Percentiles rank a stretch among this genome's conserved stretches.
These are phyloP conservation scores for Lachancea kluyveri DNA, from an alignment of 805 yeast species.

Conservation along the genomic window DNA sequence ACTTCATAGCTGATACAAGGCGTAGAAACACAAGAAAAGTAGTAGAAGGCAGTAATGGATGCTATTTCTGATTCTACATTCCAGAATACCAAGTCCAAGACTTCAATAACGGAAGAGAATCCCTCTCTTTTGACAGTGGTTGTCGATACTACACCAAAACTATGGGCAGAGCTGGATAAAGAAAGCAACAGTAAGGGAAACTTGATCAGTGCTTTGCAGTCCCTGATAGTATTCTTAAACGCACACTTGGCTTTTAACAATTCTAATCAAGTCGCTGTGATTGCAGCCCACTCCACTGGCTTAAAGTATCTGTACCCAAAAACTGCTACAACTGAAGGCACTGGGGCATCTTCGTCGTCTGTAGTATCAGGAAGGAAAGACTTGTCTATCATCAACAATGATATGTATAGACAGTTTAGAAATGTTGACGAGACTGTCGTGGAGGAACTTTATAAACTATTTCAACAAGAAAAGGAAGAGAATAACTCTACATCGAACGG, in stretches of 20 bases:
- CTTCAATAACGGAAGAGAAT: conserved; percentile 42
- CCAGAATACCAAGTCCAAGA: conserved; percentile 19
- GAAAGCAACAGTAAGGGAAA: conserved; percentile 32
- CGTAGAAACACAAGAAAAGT: neutral
- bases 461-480: conserved; percentile 30
- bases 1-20: no score
- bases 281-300: conserved; percentile 68
- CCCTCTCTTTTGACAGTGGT: conserved; percentile 78
- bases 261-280: conserved; percentile 75
- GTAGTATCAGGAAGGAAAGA: no score
- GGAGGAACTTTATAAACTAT: conserved; percentile 45
- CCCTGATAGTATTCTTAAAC: conserved; percentile 71
- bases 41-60: no score
- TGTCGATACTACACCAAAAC: conserved; percentile 66
- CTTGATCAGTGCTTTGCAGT: conserved; percentile 53
- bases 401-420: conserved; percentile 82
- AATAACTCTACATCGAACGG: conserved; percentile 20
- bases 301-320: conserved; percentile 67
- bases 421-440: conserved; percentile 70
- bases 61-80: conserved; percentile 32
- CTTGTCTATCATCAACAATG: conserved; percentile 37
- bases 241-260: conserved; percentile 84
- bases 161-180: conserved; percentile 34
- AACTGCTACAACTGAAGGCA: conserved; percentile 15
- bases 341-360: conserved; percentile 8